Percentiles rank a stretch among this genome's conserved stretches.
These are phyloP conservation scores for Anthracocystis panici-leucophaei DNA, from an alignment of 1,284 basidiomycete species.

Conservation along the genomic window DNA sequence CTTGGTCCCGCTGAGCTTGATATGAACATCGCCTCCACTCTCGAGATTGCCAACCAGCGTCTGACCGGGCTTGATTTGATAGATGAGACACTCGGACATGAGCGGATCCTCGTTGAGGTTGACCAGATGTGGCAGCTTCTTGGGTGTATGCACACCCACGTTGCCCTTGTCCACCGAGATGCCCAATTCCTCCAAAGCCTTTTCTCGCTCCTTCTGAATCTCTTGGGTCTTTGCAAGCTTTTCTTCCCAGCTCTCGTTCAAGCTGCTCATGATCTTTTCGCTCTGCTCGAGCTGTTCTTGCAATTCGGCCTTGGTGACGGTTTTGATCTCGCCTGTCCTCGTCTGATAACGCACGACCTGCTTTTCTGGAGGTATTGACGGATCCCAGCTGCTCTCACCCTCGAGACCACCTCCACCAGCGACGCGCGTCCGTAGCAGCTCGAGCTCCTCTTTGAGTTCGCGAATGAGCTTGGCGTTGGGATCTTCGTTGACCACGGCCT, in stretches of 20 bases:
- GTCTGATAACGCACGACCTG: constrained; percentile 95
- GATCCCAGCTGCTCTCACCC: constrained; percentile 84
- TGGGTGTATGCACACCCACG: constrained; percentile 96
- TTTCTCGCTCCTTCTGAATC: constrained; percentile 94
- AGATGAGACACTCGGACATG: constrained; percentile 73
- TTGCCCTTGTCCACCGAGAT: constrained; percentile 97
- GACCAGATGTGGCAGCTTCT: constrained; percentile 74
- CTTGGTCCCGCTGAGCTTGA: constrained; percentile 90
- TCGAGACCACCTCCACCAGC: constrained; percentile 51
- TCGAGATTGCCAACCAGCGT: constrained; percentile 74
- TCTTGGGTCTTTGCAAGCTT: constrained; percentile 92
- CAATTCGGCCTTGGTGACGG: constrained; percentile 93
- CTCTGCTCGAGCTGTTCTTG: constrained; percentile 96
- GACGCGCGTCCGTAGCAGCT: constrained; percentile 71
- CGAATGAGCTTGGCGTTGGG: constrained; percentile 98
- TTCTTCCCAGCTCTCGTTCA: constrained; percentile 98
- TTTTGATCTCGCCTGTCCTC: constrained; percentile 92
- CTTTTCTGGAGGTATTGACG: constrained; percentile 88
- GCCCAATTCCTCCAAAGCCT: constrained; percentile 95
- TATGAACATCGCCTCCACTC: constrained; percentile 71
- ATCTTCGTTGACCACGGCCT: constrained; percentile 98
- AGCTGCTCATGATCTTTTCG: constrained; percentile 94
- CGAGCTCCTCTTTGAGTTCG: constrained; percentile 97
- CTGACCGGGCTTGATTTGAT: constrained; percentile 89
- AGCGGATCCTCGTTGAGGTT: constrained; percentile 70